A percentile compares a stretch with the other conserved stretches of the same genome.
Evolutionary conservation across 2,329 filamentous ascomycete species (phyloP).

Genomic region (Biscogniauxia marginata): DNA sequence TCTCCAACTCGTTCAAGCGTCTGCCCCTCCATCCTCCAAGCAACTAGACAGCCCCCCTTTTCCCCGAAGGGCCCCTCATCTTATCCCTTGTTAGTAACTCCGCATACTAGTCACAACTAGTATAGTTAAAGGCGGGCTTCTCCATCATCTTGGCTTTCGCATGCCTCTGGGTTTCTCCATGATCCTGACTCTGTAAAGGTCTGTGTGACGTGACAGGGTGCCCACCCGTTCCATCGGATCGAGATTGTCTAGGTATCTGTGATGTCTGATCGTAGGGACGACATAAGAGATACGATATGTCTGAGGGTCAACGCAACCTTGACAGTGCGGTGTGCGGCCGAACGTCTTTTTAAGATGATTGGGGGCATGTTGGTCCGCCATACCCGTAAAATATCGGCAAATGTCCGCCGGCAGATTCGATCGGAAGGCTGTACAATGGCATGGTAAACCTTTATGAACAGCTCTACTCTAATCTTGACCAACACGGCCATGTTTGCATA

Average conservation of each 20-base stretch:
- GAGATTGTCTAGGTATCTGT: not conserved
- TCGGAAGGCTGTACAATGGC: not conserved
- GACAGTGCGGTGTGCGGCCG: no score
- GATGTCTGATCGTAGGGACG: not conserved
- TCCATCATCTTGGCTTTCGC: not conserved
- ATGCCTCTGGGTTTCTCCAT: not conserved
- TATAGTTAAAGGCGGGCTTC: not conserved
- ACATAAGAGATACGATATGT: not conserved
- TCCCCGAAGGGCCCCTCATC: not conserved
- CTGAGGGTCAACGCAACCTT: not conserved
- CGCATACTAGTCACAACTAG: not conserved
- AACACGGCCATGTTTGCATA: not conserved
- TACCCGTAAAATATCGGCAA: not conserved
- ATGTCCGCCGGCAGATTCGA: not conserved
- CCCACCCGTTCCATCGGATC: not conserved
- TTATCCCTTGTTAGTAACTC: not conserved
- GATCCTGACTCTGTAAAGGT: not conserved
- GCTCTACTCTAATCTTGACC: no score
- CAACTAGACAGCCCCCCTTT: constrained; percentile 5
- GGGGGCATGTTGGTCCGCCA: not conserved
- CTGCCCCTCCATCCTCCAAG: constrained; percentile 12
- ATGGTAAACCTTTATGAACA: no score
- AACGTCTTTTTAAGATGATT: not conserved
- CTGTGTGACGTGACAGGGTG: not conserved
- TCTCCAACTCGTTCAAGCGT: not conserved